Evolutionary conservation across 257 asterid species (phyloP).

Genomic region (Linaria vulgaris): DNA sequence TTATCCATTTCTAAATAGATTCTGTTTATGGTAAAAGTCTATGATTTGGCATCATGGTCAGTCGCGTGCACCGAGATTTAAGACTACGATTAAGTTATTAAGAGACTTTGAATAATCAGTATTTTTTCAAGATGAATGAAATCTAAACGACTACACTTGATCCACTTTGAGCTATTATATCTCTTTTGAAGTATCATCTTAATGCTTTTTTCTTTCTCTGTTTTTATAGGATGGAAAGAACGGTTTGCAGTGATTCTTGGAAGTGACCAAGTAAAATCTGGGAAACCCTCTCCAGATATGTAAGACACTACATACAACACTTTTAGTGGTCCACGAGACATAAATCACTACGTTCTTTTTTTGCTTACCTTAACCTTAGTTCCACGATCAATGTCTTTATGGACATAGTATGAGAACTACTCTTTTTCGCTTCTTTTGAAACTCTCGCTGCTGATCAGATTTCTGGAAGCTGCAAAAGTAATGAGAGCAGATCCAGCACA

Average conservation of each 20-base stretch:
- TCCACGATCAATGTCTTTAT: background rate
- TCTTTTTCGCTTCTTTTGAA: constrained; percentile 16
- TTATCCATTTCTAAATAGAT: constrained; percentile 11
- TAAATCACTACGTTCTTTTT: no score
- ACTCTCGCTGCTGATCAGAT: constrained; percentile 45
- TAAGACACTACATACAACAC: constrained; percentile 29
- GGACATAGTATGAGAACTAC: constrained; percentile 3
- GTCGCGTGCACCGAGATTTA: constrained; percentile 11
- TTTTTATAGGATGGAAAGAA: constrained; percentile 76
- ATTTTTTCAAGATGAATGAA: no score
- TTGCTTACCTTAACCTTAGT: no score
- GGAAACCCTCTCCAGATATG: constrained; percentile 94
- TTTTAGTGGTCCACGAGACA: no score
- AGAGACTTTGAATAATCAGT: no score
- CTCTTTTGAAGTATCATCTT: background rate
- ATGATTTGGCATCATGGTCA: constrained; percentile 2
- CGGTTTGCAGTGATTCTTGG: constrained; percentile 69
- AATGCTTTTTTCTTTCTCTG: constrained; percentile 5
- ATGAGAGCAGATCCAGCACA: constrained; percentile 61
- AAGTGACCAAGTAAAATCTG: constrained; percentile 81
- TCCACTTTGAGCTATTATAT: background rate
- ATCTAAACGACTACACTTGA: background rate
- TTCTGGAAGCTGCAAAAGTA: constrained; percentile 84
- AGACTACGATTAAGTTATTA: background rate
- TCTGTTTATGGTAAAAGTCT: constrained; percentile 10